phyloP scores from a whole-genome alignment of 2,329 filamentous ascomycete genomes.

The Penicillium sp. region DNA sequence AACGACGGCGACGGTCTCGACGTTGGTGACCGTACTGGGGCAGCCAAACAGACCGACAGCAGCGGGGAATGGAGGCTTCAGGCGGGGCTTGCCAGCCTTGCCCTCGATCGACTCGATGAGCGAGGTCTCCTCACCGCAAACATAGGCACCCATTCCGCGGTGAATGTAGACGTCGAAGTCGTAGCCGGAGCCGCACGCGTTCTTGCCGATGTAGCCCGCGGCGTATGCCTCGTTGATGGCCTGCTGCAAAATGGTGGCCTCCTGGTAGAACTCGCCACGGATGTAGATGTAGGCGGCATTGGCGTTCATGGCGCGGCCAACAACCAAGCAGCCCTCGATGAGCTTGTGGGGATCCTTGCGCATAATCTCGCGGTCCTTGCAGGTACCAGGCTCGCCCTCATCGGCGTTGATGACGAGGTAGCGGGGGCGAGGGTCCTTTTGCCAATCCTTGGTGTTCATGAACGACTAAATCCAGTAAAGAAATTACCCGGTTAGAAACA shows the following conservation, averaged over 20 bases:
- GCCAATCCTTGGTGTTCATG: conserved; percentile 99
- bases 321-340: conserved; percentile 92
- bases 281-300: conserved; percentile 99
- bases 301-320: conserved; percentile 97
- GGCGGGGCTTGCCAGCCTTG: conserved; percentile 95
- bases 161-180: conserved; percentile 98
- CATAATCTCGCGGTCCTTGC: conserved; percentile 99
- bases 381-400: conserved; percentile 97
- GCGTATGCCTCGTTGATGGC: conserved; percentile 98
- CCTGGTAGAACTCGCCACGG: conserved; percentile 95
- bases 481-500: conserved; percentile 16
- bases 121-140: conserved; percentile 97
- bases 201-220: conserved; percentile 94
- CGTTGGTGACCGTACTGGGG: conserved; percentile 96
- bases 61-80: conserved; percentile 98
- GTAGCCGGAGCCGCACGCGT: conserved; percentile 94
- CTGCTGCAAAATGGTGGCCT: conserved; percentile 87
- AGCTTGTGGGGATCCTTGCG: conserved; percentile 99
- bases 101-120: conserved; percentile 97
- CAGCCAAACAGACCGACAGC: conserved; percentile 97
- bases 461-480: conserved; percentile 68
- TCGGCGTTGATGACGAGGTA: conserved; percentile 98
- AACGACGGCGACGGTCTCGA: conserved; percentile 93
- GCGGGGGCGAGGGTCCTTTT: conserved; percentile 92
- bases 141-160: conserved; percentile 95